phyloP scores from a whole-genome alignment of 306 rosid species.

The Castanospermum australe region DNA sequence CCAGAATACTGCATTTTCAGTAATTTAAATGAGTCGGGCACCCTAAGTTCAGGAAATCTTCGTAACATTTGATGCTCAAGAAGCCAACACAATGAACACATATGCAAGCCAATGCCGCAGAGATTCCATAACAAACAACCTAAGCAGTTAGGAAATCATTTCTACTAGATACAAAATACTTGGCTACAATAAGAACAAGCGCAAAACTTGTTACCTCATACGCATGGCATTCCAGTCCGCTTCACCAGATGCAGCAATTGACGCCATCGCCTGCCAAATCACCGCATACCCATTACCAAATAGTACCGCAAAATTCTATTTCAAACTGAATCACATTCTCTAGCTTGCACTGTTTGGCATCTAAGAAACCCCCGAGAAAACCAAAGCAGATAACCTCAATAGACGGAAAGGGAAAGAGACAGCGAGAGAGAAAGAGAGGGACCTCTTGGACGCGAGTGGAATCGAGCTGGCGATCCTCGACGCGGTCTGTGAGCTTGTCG shows the following conservation, averaged over 20 bases:
- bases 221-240: constrained; percentile 80
- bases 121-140: neutral
- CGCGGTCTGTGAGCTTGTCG: constrained; percentile 97
- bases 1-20: too few relatives aligned
- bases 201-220: constrained; percentile 46
- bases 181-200: neutral
- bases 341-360: neutral
- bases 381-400: too few relatives aligned
- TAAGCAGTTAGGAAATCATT: neutral
- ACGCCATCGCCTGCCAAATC: constrained; percentile 80
- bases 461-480: constrained; percentile 96
- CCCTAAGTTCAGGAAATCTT: neutral
- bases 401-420: too few relatives aligned
- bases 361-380: neutral
- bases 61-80: neutral
- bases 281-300: neutral
- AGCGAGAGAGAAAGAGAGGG: neutral
- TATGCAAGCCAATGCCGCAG: neutral
- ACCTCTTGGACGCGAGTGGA: constrained; percentile 97
- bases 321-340: neutral
- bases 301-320: neutral
- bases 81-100: too few relatives aligned
- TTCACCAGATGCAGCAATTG: constrained; percentile 85
- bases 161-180: too few relatives aligned
- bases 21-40: too few relatives aligned